A percentile compares a stretch with the other conserved stretches of the same genome.
These are phyloP conservation scores for Mucor circinelloides DNA, from an alignment of 371 early-diverging fungal genomes.

Conservation along the genomic window DNA sequence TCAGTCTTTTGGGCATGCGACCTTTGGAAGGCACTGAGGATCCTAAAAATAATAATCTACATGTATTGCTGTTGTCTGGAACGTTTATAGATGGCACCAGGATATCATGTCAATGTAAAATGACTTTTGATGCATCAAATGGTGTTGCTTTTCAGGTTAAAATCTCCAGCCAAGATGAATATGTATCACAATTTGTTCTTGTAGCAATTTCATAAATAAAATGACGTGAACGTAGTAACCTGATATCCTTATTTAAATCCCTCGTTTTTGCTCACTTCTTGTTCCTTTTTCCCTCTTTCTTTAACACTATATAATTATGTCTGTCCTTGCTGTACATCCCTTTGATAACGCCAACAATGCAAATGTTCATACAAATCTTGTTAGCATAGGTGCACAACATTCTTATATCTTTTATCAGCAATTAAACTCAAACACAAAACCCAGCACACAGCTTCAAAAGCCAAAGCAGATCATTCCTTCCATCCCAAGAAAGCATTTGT, in stretches of 20 bases:
- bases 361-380: neutral
- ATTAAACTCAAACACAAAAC: slow-evolving; percentile 17
- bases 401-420: slow-evolving; percentile 32
- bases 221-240: slow-evolving; percentile 1
- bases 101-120: slow-evolving; percentile 77
- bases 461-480: slow-evolving; percentile 32
- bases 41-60: slow-evolving; percentile 74
- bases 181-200: slow-evolving; percentile 72
- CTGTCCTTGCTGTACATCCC: slow-evolving; percentile 2
- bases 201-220: slow-evolving; percentile 62
- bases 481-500: slow-evolving; percentile 27
- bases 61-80: slow-evolving; percentile 83
- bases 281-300: neutral
- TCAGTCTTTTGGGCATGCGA: slow-evolving; percentile 83
- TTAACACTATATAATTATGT: neutral
- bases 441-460: neutral
- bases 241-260: neutral
- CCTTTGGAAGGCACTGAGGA: slow-evolving; percentile 70
- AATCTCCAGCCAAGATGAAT: slow-evolving; percentile 68
- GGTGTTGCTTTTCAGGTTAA: slow-evolving; percentile 92
- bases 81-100: slow-evolving; percentile 77
- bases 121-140: slow-evolving; percentile 78
- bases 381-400: slow-evolving; percentile 22
- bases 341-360: neutral
- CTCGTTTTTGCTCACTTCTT: neutral